These are phyloP conservation scores for Neopestalotiopsis sp. DNA, from an alignment of 2,329 filamentous ascomycete species.

Conservation along the genomic window DNA sequence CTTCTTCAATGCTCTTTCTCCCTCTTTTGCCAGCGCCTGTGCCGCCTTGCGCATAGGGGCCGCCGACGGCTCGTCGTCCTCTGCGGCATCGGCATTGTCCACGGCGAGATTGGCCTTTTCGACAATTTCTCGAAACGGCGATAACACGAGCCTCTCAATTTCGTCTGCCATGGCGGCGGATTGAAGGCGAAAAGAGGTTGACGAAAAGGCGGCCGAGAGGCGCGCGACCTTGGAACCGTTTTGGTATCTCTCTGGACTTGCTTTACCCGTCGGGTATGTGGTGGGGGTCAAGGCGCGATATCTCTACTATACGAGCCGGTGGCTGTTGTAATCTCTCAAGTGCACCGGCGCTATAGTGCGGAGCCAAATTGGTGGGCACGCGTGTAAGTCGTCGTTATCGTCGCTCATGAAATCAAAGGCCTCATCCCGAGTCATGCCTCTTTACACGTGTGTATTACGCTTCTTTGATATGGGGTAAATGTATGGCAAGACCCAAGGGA, in stretches of 20 bases:
- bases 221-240: neutral
- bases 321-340: neutral
- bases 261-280: neutral
- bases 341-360: neutral
- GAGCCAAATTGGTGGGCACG: neutral
- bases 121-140: constrained; percentile 58
- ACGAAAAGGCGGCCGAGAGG: neutral
- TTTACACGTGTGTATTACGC: neutral
- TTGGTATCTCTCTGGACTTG: neutral
- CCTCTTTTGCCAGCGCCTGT: constrained; percentile 52
- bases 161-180: constrained; percentile 35
- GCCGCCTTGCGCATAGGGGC: constrained; percentile 56
- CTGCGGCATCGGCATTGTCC: constrained; percentile 49
- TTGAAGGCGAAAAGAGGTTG: neutral
- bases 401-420: neutral
- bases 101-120: constrained; percentile 55
- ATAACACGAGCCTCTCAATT: constrained; percentile 49
- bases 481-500: neutral
- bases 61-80: constrained; percentile 35
- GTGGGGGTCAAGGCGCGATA: neutral
- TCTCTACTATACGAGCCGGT: neutral
- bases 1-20: constrained; percentile 53
- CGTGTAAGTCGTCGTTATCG: neutral
- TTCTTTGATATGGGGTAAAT: neutral
- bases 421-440: neutral